Base-by-base conservation (phyloP, 495 filamentous ascomycete species). In the Lasiosphaeria hispida region DNA sequence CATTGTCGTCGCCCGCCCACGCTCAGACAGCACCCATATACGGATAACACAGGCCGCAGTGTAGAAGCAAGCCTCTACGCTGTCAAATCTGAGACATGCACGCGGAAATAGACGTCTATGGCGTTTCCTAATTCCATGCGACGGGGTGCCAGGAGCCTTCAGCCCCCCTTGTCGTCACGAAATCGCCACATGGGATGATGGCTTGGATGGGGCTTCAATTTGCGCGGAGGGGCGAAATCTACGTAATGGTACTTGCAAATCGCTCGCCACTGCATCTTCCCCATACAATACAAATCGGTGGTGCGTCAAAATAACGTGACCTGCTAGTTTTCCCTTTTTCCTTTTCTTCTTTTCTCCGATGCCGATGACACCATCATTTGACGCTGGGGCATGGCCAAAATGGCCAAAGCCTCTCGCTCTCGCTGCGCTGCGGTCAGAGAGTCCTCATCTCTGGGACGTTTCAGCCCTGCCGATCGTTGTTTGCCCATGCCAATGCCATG, bases 381-480 rank as follows among this genome's bases (percentile, higher is more conserved):
- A 30, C 23, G 23, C 5, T 30, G 23, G 23, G 23, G 23, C 23
- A 2, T 5, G 5, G 23, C 23, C 23, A 30, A 30, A 30, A 30
- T 30, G 23, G 23, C 23, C 23, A 47, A 18, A 23, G 40, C 23
- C 49, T 39, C 19, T 37, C 7, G 1, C 13, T 34, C 13, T n/a
- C 49, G 35, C 49, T 30, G 10, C 15, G 17, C 15, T 30, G 10
- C 15, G 17, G 8, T 30, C 23, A 30, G 17, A 19, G 18, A 14
- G 34, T 54, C 40, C 33, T 44, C 40, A 39, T 42, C 39, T 42
- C 39, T 35, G 33, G 47, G 2, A 18, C 47, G 62, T 64, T 67
- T 67, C 64, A 67, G 64, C 64, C 64, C 55, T 62, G 64, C 52
- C 55, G 62, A 67, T 67, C 64, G 39, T 37, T 42, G 40, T 53